Base-by-base conservation (phyloP, 1,284 basidiomycete species). In the Cryptococcus depauperatus region DNA sequence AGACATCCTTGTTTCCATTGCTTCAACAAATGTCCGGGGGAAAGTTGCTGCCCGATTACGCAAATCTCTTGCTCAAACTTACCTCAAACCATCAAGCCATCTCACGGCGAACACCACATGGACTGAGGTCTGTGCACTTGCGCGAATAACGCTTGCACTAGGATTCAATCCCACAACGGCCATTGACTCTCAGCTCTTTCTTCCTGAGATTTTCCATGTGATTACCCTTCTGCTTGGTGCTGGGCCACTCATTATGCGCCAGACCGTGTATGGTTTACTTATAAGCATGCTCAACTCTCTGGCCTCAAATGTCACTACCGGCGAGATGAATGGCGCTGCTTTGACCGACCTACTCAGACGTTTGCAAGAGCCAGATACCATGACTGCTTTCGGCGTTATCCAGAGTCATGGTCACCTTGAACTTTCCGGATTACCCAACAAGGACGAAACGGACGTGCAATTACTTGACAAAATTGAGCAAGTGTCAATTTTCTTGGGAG, bases 161-260 rank as follows among this genome's bases (percentile, higher is more conserved):
- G 79, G 82, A 34, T 82, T 85, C 56, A 79, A 82, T 41, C 77
- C 79, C 0, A 77, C 76, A 37, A 76, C 81, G 27, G 72, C 78
- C 2, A 73, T 76, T 16, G 80, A 83, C 53, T 79, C 79, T 42
- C 84, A 86, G 57, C 73, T 90, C 23, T 89, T 83, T 63, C 76
- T 90, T 4, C 84, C 89, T 0, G 88, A 93, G 62, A 75, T 85
- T 29, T 75, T 83, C 37, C 85, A 92, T 65, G 74, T 86, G 27
- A 79, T 87, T 45, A 81, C 81, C 2, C 74, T 90, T 16, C 74
- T 85, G 2, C 79, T 83, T 6, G 84, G 80, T 10, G 79, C 80
- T 16, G 89, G 89, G 8, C 77, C 84, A 1, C 71, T 81, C 0
- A 69, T 81, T 21, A 79, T 90, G 43, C 81, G 87, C 14, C 82